phyloP scores from a whole-genome alignment of 257 asterid species.

The Nicotiana noctiflora region DNA sequence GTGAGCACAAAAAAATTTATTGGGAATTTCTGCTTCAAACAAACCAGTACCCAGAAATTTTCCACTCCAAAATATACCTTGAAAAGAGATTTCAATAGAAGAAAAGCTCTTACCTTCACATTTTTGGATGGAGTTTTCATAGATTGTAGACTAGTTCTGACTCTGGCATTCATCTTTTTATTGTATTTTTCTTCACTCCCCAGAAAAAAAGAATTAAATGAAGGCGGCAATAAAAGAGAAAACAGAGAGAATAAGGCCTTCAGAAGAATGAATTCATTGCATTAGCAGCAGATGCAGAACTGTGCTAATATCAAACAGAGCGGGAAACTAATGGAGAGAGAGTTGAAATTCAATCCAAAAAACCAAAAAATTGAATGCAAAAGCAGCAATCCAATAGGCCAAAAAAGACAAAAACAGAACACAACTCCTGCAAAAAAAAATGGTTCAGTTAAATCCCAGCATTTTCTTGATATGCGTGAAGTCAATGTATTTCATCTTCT shows the following conservation, averaged over 20 bases:
- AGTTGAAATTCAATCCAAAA: background rate
- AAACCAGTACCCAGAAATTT: background rate
- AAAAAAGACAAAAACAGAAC: conserved; percentile 6
- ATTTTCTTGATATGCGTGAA: conserved; percentile 42
- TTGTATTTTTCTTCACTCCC: conserved; percentile 19
- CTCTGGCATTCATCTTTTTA: conserved; percentile 46
- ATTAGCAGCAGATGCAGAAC: background rate
- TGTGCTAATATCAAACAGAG: background rate
- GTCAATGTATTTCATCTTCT: conserved; percentile 18
- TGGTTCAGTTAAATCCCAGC: conserved; percentile 24
- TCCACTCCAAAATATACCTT: background rate
- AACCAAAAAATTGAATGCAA: conserved; percentile 17
- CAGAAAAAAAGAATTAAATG: conserved; percentile 20
- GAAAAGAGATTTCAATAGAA: background rate
- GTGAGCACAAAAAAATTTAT: background rate
- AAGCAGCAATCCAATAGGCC: conserved; percentile 7
- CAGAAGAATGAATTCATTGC: background rate
- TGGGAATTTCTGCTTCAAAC: conserved; percentile 14
- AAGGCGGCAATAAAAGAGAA: conserved; percentile 21
- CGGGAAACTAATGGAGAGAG: conserved; percentile 11
- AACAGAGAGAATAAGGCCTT: conserved; percentile 6
- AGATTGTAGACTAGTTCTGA: conserved; percentile 51
- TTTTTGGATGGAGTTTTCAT: conserved; percentile 36
- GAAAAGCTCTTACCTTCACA: conserved; percentile 34
- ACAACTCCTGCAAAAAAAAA: background rate